Evolutionary conservation across 148 eudicot species (phyloP), one percentile per base, ranked within the genome.

Genomic region (Linanthus parryae): DNA sequence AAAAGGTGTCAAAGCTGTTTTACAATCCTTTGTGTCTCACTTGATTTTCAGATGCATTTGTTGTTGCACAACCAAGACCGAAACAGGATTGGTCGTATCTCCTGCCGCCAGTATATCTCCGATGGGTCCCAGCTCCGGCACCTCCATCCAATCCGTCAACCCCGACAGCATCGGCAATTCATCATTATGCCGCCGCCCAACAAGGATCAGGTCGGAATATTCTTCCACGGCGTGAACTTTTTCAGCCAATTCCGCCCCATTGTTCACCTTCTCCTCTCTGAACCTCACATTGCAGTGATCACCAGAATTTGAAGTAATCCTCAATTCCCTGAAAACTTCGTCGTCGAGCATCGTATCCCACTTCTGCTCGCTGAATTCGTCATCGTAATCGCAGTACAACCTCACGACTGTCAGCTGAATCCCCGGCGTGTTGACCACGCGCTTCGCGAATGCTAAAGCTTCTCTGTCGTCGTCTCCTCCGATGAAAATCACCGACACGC

Each of bases 41-140:
- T n/a, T n/a, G n/a, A n/a, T n/a, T n/a, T n/a, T n/a, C n/a, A n/a
- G n/a, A n/a, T n/a, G n/a, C n/a, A n/a, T n/a, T 44, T 61, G 57
- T 17, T 61, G 57, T 24, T 61, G 57, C 29, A 61, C 16, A n/a
- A 60, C 64, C 49, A 60, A 18, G 8, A 60, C 24, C 10, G 64
- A 29, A 1, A 56, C 57, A 4, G 22, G 29, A 38, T 30, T 30
- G 28, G 51, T 61, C 65, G 52, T 61, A 31, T 61, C 57, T 2
- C 57, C 16, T 7, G 65, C 41, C 7, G 65, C 65, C 12, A 61
- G 30, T 4, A 61, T 50, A 29, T 51, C 65, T 22, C 65, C 65
- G 5, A 61, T 29, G 15, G 42, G 21, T 12, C 65, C 65, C 49
- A 61, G 27, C 10, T 61, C 65, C 33, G 41, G n/a, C 1, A 23